Percentiles rank a stretch among this genome's conserved stretches.
phyloP scores from a whole-genome alignment of 306 rosid species.

The Begonia loranthoides region DNA sequence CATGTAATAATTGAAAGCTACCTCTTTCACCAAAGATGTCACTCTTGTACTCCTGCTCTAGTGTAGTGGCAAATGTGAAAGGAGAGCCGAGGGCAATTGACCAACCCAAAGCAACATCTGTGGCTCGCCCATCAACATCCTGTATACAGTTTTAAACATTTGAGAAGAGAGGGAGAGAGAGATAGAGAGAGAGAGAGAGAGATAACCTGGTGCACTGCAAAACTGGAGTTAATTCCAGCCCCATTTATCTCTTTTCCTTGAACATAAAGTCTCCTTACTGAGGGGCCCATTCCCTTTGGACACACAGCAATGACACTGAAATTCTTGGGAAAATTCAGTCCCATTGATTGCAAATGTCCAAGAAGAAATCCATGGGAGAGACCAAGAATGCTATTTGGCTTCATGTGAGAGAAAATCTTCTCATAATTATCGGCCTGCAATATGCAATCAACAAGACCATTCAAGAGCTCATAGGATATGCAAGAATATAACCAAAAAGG shows the following conservation, averaged over 20 bases:
- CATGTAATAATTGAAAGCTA: constrained; percentile 8
- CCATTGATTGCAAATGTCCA: constrained; percentile 84
- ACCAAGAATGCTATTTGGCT: constrained; percentile 92
- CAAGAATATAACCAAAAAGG: neutral
- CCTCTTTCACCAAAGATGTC: constrained; percentile 99
- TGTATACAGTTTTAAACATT: constrained; percentile 9
- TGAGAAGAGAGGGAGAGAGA: neutral
- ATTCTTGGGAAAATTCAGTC: constrained; percentile 78
- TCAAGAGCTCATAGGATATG: neutral
- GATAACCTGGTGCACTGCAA: constrained; percentile 83
- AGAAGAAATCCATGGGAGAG: constrained; percentile 97
- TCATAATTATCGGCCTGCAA: constrained; percentile 88
- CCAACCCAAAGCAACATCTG: constrained; percentile 95
- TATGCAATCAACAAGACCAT: neutral
- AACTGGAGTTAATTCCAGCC: constrained; percentile 95
- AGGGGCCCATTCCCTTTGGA: constrained; percentile 99
- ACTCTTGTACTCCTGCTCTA: constrained; percentile 93
- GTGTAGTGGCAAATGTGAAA: constrained; percentile 84
- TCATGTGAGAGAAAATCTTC: constrained; percentile 72
- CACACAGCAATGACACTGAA: constrained; percentile 94
- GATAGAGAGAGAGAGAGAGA: neutral
- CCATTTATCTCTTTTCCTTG: constrained; percentile 97
- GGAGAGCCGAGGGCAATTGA: constrained; percentile 99
- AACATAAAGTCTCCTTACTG: constrained; percentile 91
- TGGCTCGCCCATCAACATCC: constrained; percentile 97